Evolutionary conservation across 2,329 filamentous ascomycete genomes (phyloP).

Genomic region (Periconia digitata): DNA sequence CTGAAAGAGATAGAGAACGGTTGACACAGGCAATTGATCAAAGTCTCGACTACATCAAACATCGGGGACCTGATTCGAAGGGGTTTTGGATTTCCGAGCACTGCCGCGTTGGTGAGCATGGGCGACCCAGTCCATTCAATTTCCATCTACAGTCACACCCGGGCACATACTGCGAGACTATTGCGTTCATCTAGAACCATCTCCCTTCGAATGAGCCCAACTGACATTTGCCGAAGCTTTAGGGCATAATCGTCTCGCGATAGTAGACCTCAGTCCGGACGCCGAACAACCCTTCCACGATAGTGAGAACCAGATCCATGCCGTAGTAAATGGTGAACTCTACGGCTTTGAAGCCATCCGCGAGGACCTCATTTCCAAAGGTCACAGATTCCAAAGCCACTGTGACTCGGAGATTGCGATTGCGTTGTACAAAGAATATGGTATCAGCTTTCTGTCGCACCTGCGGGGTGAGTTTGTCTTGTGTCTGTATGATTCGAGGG

Average conservation of each 20-base stretch:
- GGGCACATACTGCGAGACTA: too few species aligned
- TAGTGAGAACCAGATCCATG: constrained; percentile 44
- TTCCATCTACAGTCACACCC: too few species aligned
- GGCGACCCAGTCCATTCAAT: too few species aligned
- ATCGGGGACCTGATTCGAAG: background rate
- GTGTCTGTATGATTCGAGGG: constrained; percentile 53
- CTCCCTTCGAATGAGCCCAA: too few species aligned
- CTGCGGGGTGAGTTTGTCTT: constrained; percentile 59
- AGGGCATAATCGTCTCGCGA: constrained; percentile 28
- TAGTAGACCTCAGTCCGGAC: constrained; percentile 24
- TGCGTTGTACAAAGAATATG: constrained; percentile 51
- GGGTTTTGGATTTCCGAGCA: background rate
- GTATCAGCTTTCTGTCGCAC: constrained; percentile 48
- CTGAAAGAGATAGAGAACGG: too few species aligned
- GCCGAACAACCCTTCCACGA: constrained; percentile 29
- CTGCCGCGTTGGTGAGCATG: too few species aligned
- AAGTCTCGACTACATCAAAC: background rate
- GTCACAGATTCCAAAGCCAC: constrained; percentile 50
- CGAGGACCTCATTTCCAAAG: constrained; percentile 30
- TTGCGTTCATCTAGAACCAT: too few species aligned
- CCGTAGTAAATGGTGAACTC: constrained; percentile 63
- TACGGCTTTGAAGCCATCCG: constrained; percentile 56
- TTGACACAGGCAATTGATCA: too few species aligned
- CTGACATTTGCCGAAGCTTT: constrained; percentile 19
- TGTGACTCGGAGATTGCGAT: constrained; percentile 58